phyloP scores from a whole-genome alignment of 1,139 yeast species.

The Petasospora fabianii region DNA sequence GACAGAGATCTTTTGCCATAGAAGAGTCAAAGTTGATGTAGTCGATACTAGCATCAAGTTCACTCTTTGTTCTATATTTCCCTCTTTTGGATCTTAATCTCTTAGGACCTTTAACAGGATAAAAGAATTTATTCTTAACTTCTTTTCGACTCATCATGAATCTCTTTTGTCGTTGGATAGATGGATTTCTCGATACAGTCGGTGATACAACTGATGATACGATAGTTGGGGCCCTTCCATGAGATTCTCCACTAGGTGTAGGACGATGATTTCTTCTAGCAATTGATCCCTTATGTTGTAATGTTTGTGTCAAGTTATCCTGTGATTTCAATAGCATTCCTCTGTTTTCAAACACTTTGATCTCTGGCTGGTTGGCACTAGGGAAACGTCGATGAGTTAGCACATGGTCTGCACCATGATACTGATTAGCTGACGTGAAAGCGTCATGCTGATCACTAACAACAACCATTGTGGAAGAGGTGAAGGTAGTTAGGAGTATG shows the following conservation, averaged over 20 bases:
- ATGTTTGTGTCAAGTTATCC: not conserved
- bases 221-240: constrained; percentile 23
- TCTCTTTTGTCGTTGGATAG: constrained; percentile 19
- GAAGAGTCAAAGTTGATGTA: constrained; percentile 22
- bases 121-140: constrained; percentile 18
- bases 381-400: constrained; percentile 9
- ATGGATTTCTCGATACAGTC: constrained; percentile 14
- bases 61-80: constrained; percentile 23
- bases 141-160: constrained; percentile 23
- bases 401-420: constrained; percentile 2
- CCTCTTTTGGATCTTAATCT: constrained; percentile 21
- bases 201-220: constrained; percentile 19
- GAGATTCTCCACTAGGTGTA: constrained; percentile 1
- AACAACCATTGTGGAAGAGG: not conserved
- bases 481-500: too few species aligned
- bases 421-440: not conserved
- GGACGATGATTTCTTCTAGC: constrained; percentile 3
- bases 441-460: not conserved
- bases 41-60: constrained; percentile 22
- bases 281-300: constrained; percentile 2
- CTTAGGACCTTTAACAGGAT: constrained; percentile 25
- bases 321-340: constrained; percentile 4
- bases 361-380: constrained; percentile 7
- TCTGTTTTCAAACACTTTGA: constrained; percentile 11
- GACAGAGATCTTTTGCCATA: constrained; percentile 23